Evolutionary conservation across 2,329 filamentous ascomycete species (phyloP).

Genomic region (Penicillium sp.): DNA sequence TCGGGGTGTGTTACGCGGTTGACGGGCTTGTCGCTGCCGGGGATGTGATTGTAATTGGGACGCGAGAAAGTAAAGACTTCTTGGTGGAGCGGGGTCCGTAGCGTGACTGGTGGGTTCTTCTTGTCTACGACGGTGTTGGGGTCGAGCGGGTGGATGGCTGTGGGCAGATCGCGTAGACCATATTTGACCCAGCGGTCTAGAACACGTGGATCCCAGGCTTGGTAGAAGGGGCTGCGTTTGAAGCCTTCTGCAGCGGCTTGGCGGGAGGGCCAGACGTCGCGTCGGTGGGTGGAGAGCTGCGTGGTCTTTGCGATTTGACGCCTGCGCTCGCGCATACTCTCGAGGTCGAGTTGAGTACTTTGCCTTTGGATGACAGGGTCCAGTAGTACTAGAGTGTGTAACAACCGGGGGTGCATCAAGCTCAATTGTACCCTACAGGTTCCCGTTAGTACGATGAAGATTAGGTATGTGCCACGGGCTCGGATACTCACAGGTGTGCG

Average conservation of each 20-base stretch:
- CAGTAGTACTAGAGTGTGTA: slow-evolving; percentile 75
- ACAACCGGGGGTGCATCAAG: slow-evolving; percentile 77
- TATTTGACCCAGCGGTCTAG: slow-evolving; percentile 72
- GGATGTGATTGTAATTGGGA: slow-evolving; percentile 64
- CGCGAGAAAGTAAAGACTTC: slow-evolving; percentile 66
- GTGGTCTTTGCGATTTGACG: slow-evolving; percentile 42
- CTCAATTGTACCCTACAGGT: slow-evolving; percentile 62
- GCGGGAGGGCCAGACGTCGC: slow-evolving; percentile 81
- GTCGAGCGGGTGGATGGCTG: slow-evolving; percentile 47
- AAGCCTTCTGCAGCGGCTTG: slow-evolving; percentile 69
- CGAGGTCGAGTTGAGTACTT: slow-evolving; percentile 45
- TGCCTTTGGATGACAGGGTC: slow-evolving; percentile 74
- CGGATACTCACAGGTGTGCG: slow-evolving; percentile 59
- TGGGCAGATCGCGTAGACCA: slow-evolving; percentile 76
- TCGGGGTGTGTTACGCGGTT: slow-evolving; percentile 53
- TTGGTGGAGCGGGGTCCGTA: slow-evolving; percentile 80
- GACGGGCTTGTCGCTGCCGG: slow-evolving; percentile 38
- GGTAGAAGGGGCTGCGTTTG: slow-evolving; percentile 73
- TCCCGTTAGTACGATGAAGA: slow-evolving; percentile 9
- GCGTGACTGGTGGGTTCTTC: slow-evolving; percentile 61
- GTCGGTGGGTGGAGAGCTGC: slow-evolving; percentile 68
- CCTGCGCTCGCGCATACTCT: slow-evolving; percentile 30
- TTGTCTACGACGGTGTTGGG: slow-evolving; percentile 18
- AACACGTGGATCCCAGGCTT: slow-evolving; percentile 78
- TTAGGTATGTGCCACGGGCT: not conserved